Evolutionary conservation across 768 basidiomycete genomes (phyloP).

Genomic region (Brasilioporus rufonigricans): DNA sequence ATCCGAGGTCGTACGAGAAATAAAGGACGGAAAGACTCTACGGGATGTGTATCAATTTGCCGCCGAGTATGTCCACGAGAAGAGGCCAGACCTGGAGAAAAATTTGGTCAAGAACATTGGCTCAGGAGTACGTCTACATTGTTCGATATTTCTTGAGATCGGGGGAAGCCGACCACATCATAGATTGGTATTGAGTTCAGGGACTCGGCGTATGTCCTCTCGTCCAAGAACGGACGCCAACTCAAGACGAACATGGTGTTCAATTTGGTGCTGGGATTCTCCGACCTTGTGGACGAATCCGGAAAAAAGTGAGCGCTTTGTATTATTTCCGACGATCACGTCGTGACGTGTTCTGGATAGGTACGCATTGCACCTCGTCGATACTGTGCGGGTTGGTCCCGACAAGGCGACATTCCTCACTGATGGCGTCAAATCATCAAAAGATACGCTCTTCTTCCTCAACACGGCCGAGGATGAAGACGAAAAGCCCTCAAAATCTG

Average conservation of each 20-base stretch:
- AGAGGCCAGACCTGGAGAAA: constrained; percentile 80
- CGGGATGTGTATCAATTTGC: constrained; percentile 85
- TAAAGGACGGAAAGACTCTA: constrained; percentile 75
- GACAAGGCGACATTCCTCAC: constrained; percentile 71
- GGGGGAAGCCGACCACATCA: background rate
- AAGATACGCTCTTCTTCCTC: constrained; percentile 87
- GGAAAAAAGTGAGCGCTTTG: constrained; percentile 65
- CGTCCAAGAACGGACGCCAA: constrained; percentile 70
- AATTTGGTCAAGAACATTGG: constrained; percentile 88
- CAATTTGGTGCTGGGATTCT: constrained; percentile 82
- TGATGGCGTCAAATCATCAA: constrained; percentile 77
- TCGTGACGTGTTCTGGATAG: constrained; percentile 36
- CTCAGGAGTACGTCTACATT: constrained; percentile 63
- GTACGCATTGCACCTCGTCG: constrained; percentile 84
- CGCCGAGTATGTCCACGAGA: constrained; percentile 64
- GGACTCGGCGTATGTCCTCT: constrained; percentile 81
- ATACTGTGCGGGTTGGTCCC: constrained; percentile 78
- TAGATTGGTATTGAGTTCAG: constrained; percentile 97
- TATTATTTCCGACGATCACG: background rate
- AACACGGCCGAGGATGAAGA: constrained; percentile 56
- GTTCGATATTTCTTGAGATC: background rate
- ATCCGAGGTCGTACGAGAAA: constrained; percentile 63
- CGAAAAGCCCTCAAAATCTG: constrained; percentile 52
- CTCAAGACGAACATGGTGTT: constrained; percentile 83
- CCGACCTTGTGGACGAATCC: constrained; percentile 71